Evolutionary conservation across 768 basidiomycete species (phyloP).

Genomic region (Hygrophorus russula): DNA sequence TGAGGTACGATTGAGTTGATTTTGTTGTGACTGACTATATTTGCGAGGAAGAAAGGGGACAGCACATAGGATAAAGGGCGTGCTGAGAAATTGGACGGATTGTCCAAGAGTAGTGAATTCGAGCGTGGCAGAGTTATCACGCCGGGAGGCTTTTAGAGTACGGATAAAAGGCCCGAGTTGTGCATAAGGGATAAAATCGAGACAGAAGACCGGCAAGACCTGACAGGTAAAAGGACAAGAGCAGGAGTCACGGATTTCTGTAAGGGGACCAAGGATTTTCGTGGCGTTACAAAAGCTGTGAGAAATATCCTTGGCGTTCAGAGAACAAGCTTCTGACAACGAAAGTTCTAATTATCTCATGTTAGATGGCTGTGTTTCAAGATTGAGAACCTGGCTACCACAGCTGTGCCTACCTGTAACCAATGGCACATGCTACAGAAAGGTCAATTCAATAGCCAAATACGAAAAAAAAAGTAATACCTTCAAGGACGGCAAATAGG

Average conservation of each 20-base stretch:
- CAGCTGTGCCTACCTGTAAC: not conserved
- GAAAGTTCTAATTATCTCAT: not conserved
- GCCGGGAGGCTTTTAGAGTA: conserved; percentile 13
- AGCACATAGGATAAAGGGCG: conserved; percentile 28
- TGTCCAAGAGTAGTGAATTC: conserved; percentile 28
- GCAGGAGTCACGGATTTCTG: not conserved
- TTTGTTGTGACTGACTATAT: conserved; percentile 6
- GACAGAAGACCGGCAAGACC: not conserved
- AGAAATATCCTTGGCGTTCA: not conserved
- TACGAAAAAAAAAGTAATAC: not conserved
- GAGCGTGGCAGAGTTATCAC: conserved; percentile 12
- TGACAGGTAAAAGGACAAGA: not conserved
- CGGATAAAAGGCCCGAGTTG: conserved; percentile 14
- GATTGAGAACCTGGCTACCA: not conserved
- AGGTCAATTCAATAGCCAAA: not conserved
- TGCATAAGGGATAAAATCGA: conserved; percentile 11
- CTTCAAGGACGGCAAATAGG: not conserved
- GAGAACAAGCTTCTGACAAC: not conserved
- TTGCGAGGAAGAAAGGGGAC: conserved; percentile 30
- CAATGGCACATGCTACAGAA: not conserved
- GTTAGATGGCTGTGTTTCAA: not conserved
- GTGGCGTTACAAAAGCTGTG: not conserved
- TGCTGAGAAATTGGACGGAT: conserved; percentile 21
- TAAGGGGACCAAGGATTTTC: too few relatives aligned
- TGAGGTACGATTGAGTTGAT: conserved; percentile 14